These are phyloP conservation scores for Pestalotiopsis sp. DNA, from an alignment of 2,329 filamentous ascomycete genomes.

Conservation along the genomic window DNA sequence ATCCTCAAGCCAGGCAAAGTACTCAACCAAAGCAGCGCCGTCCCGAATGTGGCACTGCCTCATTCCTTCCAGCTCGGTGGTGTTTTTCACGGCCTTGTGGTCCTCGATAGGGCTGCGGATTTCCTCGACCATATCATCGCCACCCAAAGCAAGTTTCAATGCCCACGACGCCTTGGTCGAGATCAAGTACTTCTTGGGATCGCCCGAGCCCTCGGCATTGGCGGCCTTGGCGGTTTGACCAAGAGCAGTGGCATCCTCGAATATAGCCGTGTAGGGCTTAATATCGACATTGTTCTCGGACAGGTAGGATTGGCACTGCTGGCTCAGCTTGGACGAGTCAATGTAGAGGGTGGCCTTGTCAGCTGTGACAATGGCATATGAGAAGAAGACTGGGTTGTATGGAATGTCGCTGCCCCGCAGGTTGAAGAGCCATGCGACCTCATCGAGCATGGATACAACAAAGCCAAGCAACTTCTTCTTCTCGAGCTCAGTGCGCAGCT, in stretches of 20 bases:
- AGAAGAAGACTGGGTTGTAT: slow-evolving; percentile 98
- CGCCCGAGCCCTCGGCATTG: slow-evolving; percentile 30
- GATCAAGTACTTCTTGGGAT: slow-evolving; percentile 72
- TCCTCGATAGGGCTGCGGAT: slow-evolving; percentile 84
- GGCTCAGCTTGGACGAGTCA: slow-evolving; percentile 74
- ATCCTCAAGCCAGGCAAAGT: slow-evolving; percentile 95
- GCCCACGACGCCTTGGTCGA: slow-evolving; percentile 95
- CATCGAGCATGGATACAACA: slow-evolving; percentile 92
- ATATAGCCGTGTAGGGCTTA: slow-evolving; percentile 81
- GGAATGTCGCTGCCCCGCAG: slow-evolving; percentile 92
- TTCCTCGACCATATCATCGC: slow-evolving; percentile 83
- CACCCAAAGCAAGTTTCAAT: slow-evolving; percentile 81
- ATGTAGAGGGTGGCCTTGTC: slow-evolving; percentile 80
- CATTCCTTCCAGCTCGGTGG: slow-evolving; percentile 89
- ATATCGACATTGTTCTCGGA: slow-evolving; percentile 69
- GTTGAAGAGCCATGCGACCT: slow-evolving; percentile 99
- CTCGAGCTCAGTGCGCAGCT: slow-evolving; percentile 85
- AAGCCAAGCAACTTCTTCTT: slow-evolving; percentile 89
- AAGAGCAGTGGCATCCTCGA: slow-evolving; percentile 73
- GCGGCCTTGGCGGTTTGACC: slow-evolving; percentile 41
- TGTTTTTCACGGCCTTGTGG: slow-evolving; percentile 93
- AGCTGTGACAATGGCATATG: slow-evolving; percentile 86
- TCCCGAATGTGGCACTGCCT: slow-evolving; percentile 90
- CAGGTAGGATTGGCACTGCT: slow-evolving; percentile 71
- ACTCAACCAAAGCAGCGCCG: slow-evolving; percentile 86